These are phyloP conservation scores for Elongisporangium prolatum DNA, from an alignment of 352 stramenopile genomes.

Conservation along the genomic window DNA sequence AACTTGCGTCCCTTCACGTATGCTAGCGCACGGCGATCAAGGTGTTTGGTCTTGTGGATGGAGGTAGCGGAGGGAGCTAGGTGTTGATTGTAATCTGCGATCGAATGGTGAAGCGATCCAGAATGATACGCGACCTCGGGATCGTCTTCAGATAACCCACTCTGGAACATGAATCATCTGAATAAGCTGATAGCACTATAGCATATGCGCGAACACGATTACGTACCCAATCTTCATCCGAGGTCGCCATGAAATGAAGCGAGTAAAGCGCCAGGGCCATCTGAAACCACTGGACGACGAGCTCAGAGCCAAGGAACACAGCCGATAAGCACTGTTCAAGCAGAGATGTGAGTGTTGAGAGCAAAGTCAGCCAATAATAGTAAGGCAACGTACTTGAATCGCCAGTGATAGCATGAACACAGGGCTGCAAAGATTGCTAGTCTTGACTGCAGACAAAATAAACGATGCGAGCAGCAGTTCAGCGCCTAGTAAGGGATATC, in stretches of 20 bases:
- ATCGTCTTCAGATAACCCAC: constrained; percentile 56
- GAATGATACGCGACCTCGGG: constrained; percentile 51
- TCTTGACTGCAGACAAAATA: constrained; percentile 85
- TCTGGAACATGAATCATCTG: constrained; percentile 15
- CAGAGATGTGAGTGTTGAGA: not conserved
- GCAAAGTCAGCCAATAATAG: not conserved
- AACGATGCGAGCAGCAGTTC: constrained; percentile 81
- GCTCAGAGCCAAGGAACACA: constrained; percentile 76
- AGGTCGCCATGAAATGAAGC: constrained; percentile 65
- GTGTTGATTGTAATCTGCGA: constrained; percentile 74
- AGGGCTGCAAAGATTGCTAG: constrained; percentile 74
- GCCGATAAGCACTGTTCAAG: constrained; percentile 58
- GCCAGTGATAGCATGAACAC: constrained; percentile 84
- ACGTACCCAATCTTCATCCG: constrained; percentile 76
- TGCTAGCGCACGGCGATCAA: constrained; percentile 70
- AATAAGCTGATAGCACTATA: not conserved
- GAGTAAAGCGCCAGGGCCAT: constrained; percentile 81
- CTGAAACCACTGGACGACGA: constrained; percentile 84
- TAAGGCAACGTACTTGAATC: constrained; percentile 36
- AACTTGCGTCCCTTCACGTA: constrained; percentile 71
- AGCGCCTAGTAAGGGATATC: constrained; percentile 32
- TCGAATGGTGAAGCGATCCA: constrained; percentile 60
- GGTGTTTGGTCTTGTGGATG: constrained; percentile 75
- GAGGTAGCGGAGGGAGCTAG: constrained; percentile 51
- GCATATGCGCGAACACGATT: not conserved